Percentiles rank a stretch among this genome's conserved stretches.
Evolutionary conservation across 192 early-diverging fungal species (phyloP).

Genomic region (Coemansia sp.): DNA sequence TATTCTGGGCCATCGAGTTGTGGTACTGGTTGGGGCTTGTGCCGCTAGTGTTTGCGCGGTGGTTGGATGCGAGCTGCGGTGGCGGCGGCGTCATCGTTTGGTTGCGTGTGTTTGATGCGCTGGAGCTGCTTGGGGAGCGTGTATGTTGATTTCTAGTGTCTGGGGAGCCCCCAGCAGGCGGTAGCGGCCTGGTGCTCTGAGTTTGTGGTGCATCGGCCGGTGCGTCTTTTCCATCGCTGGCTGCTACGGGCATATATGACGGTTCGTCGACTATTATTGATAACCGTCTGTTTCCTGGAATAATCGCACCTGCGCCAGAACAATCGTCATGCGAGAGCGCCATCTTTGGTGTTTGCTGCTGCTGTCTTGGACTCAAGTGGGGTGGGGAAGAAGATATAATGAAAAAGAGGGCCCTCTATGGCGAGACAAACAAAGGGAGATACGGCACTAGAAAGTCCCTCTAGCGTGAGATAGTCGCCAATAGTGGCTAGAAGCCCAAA

Average conservation of each 20-base stretch:
- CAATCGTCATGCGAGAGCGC: neutral
- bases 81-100: slow-evolving; percentile 11
- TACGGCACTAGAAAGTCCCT: neutral
- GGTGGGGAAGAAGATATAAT: neutral
- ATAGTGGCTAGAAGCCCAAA: neutral
- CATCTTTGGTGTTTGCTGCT: neutral
- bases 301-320: neutral
- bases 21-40: slow-evolving; percentile 13
- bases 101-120: slow-evolving; percentile 11
- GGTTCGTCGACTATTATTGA: neutral
- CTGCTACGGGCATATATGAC: neutral
- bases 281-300: neutral
- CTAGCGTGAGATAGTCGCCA: neutral
- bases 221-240: neutral
- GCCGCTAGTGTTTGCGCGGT: slow-evolving; percentile 18
- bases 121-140: slow-evolving; percentile 21
- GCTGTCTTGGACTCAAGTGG: neutral
- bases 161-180: neutral
- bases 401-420: neutral
- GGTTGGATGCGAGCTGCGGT: slow-evolving; percentile 9
- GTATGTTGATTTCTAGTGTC: neutral
- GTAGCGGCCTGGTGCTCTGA: neutral
- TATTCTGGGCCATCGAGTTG: neutral
- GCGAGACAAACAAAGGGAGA: neutral
- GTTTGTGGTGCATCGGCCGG: neutral